These are phyloP conservation scores for Diatrype stigma DNA, from an alignment of 2,329 filamentous ascomycete species.

Conservation along the genomic window DNA sequence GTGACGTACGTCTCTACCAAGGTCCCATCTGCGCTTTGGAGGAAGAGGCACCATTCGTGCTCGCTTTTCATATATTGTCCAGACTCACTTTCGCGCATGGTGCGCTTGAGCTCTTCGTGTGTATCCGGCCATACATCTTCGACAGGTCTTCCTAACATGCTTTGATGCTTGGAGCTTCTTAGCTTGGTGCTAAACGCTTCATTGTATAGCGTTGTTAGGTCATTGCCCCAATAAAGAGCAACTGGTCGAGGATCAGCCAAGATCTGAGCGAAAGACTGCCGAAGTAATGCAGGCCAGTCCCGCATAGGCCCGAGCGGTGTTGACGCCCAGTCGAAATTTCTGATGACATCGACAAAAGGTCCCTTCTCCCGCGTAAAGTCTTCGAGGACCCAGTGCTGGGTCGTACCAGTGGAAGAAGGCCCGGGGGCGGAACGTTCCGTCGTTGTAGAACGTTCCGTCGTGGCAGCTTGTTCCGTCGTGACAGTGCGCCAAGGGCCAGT, in stretches of 20 bases:
- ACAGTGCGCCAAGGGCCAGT: constrained; percentile 8
- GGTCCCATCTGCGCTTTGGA: constrained; percentile 36
- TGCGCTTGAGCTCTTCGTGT: constrained; percentile 31
- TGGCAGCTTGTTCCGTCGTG: constrained; percentile 5
- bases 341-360: constrained; percentile 35
- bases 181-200: constrained; percentile 60
- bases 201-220: constrained; percentile 66
- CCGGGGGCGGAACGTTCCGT: constrained; percentile 7
- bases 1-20: constrained; percentile 45
- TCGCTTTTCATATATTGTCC: constrained; percentile 32
- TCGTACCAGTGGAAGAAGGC: constrained; percentile 13
- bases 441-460: constrained; percentile 2
- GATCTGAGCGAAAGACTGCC: constrained; percentile 40
- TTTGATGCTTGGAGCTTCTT: constrained; percentile 61
- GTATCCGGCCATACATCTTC: constrained; percentile 57
- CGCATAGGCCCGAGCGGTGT: constrained; percentile 44
- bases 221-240: constrained; percentile 61
- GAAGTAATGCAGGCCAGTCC: constrained; percentile 43
- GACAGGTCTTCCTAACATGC: constrained; percentile 56
- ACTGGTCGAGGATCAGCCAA: constrained; percentile 44
- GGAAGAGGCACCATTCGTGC: constrained; percentile 43
- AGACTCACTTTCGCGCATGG: constrained; percentile 31
- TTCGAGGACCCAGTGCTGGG: constrained; percentile 25
- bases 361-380: constrained; percentile 34
- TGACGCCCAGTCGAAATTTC: constrained; percentile 41